phyloP scores from a whole-genome alignment of 352 stramenopile species.

The Elongisporangium undulatum region DNA sequence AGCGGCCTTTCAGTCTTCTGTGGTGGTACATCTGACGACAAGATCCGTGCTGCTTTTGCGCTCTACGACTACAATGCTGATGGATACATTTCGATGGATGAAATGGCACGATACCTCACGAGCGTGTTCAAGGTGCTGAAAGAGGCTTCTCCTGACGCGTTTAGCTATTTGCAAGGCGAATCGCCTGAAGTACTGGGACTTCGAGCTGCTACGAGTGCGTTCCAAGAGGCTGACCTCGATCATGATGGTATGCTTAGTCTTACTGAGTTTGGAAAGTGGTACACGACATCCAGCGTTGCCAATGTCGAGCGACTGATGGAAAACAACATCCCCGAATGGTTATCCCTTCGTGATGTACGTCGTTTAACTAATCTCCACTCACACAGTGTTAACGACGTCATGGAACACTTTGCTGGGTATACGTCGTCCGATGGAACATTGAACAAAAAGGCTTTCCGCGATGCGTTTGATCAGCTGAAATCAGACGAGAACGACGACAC shows the following conservation, averaged over 20 bases:
- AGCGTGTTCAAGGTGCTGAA: conserved; percentile 85
- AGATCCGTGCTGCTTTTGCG: conserved; percentile 70
- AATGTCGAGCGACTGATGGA: conserved; percentile 79
- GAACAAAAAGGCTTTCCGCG: conserved; percentile 58
- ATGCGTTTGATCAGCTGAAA: conserved; percentile 56
- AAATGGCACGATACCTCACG: conserved; percentile 85
- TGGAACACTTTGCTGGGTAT: conserved; percentile 74
- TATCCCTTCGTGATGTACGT: conserved; percentile 71
- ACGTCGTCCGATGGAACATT: conserved; percentile 59
- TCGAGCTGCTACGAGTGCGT: conserved; percentile 69
- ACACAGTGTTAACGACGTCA: conserved; percentile 65
- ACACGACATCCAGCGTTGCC: conserved; percentile 60
- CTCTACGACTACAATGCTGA: conserved; percentile 86
- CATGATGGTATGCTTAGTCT: conserved; percentile 70
- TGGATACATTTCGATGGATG: conserved; percentile 75
- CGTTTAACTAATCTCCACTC: conserved; percentile 70
- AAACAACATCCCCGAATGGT: conserved; percentile 73
- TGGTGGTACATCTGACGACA: conserved; percentile 72
- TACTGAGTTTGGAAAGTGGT: conserved; percentile 80
- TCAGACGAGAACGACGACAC: neutral
- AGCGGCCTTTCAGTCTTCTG: conserved; percentile 83
- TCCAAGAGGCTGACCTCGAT: conserved; percentile 66
- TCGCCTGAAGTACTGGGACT: conserved; percentile 54
- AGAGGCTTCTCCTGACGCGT: conserved; percentile 49
- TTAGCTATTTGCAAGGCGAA: conserved; percentile 44